These are phyloP conservation scores for Phaeosphaeria sp. DNA, from an alignment of 2,329 filamentous ascomycete genomes.

Conservation along the genomic window DNA sequence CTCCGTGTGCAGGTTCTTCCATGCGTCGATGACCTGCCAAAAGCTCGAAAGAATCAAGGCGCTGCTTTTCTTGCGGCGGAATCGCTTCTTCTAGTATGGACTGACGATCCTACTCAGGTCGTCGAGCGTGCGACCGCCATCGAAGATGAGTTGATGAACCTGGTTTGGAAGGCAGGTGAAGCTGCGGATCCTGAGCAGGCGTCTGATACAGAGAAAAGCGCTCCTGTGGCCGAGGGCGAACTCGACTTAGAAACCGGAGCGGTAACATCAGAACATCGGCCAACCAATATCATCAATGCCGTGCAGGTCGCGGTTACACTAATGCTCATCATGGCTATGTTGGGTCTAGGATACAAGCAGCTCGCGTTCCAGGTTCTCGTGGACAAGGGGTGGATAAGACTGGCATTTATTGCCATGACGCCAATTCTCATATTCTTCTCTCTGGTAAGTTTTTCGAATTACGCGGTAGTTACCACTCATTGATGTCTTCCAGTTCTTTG, in stretches of 20 bases:
- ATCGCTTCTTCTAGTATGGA: constrained; percentile 78
- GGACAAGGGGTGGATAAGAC: constrained; percentile 54
- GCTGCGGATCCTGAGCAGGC: constrained; percentile 48
- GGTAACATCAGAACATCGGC: constrained; percentile 67
- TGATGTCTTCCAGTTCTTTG: constrained; percentile 37
- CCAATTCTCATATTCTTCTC: constrained; percentile 67
- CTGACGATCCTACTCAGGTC: constrained; percentile 77
- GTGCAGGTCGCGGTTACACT: constrained; percentile 72
- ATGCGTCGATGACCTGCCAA: constrained; percentile 62
- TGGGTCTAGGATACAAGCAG: constrained; percentile 74
- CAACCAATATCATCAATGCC: constrained; percentile 73
- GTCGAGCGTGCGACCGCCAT: constrained; percentile 73
- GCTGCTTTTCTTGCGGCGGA: constrained; percentile 78
- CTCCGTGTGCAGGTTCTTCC: constrained; percentile 72
- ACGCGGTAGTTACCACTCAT: neutral
- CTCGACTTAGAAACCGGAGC: constrained; percentile 77
- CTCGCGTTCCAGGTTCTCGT: constrained; percentile 72
- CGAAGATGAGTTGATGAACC: constrained; percentile 77
- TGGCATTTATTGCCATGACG: constrained; percentile 60
- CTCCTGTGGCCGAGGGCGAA: constrained; percentile 52
- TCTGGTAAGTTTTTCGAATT: constrained; percentile 48
- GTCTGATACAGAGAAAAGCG: constrained; percentile 68
- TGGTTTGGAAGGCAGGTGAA: constrained; percentile 63
- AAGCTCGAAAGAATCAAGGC: constrained; percentile 77
- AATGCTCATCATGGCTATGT: constrained; percentile 67